Conservation (phyloP, 257 asterid species). For the Nicotiana otophora region DNA sequence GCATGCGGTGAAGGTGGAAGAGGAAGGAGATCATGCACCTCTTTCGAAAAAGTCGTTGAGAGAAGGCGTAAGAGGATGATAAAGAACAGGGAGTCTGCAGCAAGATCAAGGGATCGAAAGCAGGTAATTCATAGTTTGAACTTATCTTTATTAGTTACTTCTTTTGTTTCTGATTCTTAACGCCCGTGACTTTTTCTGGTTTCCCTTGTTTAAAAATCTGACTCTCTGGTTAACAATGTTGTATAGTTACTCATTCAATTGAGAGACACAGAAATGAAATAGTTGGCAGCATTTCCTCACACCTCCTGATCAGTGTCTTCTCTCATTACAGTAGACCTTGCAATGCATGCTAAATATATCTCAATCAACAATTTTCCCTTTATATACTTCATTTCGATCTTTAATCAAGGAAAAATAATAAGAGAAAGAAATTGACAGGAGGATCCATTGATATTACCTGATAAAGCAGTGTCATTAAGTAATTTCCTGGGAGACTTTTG, state of each 20-base stretch:
- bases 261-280: background rate
- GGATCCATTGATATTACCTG: background rate
- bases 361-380: background rate
- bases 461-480: background rate
- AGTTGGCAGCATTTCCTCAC: background rate
- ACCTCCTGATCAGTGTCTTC: background rate
- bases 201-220: background rate
- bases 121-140: constrained; percentile 47
- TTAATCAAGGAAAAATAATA: background rate
- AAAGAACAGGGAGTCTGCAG: constrained; percentile 49
- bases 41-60: constrained; percentile 47
- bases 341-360: background rate
- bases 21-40: constrained; percentile 34
- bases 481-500: background rate
- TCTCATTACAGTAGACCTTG: background rate
- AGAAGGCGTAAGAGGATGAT: constrained; percentile 52
- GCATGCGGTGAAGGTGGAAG: constrained; percentile 46
- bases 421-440: background rate
- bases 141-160: background rate
- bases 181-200: background rate
- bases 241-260: background rate
- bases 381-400: background rate
- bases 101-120: constrained; percentile 54
- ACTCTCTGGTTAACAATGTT: background rate
- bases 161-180: constrained; percentile 9